Percentiles rank a stretch among this genome's conserved stretches.
phyloP scores from a whole-genome alignment of 805 yeast species.

The Metschnikowia lochheadii region DNA sequence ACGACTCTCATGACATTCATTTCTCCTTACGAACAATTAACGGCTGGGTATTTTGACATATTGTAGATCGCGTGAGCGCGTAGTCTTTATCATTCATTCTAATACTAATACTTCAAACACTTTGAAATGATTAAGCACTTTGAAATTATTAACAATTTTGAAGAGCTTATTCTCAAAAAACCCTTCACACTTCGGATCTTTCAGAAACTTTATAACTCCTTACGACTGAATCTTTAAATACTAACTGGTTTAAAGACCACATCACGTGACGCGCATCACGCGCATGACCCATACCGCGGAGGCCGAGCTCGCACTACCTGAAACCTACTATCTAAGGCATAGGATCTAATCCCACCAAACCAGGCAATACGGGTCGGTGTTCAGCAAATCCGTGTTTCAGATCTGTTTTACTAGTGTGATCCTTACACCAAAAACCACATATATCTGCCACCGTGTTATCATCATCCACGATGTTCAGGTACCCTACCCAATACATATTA shows the following conservation, averaged over 20 bases:
- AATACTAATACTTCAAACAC: too few species aligned
- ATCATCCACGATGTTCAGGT: background rate
- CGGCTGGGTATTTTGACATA: constrained; percentile 1
- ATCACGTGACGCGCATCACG: background rate
- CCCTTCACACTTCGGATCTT: too few species aligned
- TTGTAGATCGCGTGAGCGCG: background rate
- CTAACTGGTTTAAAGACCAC: background rate
- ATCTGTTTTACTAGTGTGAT: background rate
- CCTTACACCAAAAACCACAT: background rate
- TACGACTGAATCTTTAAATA: background rate
- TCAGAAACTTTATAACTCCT: too few species aligned
- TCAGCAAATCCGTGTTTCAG: too few species aligned
- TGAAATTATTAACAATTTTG: too few species aligned
- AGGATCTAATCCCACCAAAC: too few species aligned
- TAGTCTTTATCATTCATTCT: too few species aligned
- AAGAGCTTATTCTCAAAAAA: too few species aligned
- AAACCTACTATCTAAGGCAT: too few species aligned
- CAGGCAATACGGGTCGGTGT: too few species aligned
- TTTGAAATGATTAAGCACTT: too few species aligned
- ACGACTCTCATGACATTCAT: constrained; percentile 1
- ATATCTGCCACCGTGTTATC: background rate
- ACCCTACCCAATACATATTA: background rate
- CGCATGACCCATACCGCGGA: background rate
- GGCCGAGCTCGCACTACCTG: constrained; percentile 3
- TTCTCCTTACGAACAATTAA: constrained; percentile 2